Evolutionary conservation across 352 stramenopile genomes (phyloP).

Genomic region (Phytophthora constricta): DNA sequence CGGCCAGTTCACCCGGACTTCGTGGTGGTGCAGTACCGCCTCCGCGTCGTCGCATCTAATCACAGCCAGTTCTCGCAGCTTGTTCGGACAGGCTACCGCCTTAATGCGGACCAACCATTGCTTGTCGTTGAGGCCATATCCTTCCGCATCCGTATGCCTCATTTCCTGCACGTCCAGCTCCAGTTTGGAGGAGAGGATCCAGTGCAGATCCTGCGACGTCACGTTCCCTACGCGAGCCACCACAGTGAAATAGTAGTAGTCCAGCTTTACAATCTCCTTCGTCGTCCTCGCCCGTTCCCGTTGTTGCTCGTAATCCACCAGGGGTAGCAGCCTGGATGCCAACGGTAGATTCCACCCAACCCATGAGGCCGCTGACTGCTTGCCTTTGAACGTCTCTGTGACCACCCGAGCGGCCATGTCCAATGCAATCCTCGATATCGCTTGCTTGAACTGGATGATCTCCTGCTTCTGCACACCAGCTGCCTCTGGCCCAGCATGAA

Average conservation of each 20-base stretch:
- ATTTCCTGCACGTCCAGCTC: slow-evolving; percentile 2
- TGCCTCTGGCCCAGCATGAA: background rate
- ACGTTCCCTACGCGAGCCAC: background rate
- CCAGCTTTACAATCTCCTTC: background rate
- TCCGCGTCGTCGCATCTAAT: background rate
- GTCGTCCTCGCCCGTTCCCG: background rate
- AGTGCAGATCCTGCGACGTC: slow-evolving; percentile 2
- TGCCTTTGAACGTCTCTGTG: slow-evolving; percentile 5
- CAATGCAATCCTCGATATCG: background rate
- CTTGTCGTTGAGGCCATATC: background rate
- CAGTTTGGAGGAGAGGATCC: background rate
- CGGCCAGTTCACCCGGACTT: background rate
- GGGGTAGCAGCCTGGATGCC: background rate
- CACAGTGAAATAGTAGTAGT: slow-evolving; percentile 3
- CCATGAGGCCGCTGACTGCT: background rate
- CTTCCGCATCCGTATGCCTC: background rate
- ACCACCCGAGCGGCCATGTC: background rate
- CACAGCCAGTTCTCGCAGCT: background rate
- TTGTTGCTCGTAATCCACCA: slow-evolving; percentile 5
- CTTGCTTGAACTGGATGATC: slow-evolving; percentile 4
- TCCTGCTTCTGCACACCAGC: slow-evolving; percentile 1
- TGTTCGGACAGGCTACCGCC: background rate
- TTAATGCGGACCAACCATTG: slow-evolving; percentile 1
- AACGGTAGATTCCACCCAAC: background rate
- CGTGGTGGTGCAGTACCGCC: background rate